Base-by-base conservation (phyloP, 2,329 filamentous ascomycete genomes). In the Colletotrichum horii region DNA sequence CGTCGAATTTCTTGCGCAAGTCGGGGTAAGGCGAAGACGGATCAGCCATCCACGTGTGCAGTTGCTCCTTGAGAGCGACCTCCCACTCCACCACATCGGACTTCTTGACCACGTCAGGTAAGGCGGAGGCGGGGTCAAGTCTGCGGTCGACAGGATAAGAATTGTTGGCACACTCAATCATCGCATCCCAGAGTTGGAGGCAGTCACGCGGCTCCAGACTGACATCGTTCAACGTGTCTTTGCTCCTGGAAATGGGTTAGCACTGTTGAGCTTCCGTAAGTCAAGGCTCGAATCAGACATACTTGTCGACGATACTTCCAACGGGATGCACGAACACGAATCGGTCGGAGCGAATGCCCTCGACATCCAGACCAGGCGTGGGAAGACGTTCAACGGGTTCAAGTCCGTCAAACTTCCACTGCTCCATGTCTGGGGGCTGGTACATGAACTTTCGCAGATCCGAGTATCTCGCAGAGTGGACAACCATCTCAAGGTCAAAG, bases 401-500 rank as follows among this genome's bases (percentile, higher is more conserved):
- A 1, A 94, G 82, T 0, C 90, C 91, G 14, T 87, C 80, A 78
- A 94, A 94, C 0, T 80, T 73, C 66, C 89, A 89, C 2, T 79
- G 72, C 52, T 83, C 6, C 43, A 52, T 52, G 0, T 52, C 80
- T 0, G 73, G 73, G 4, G 92, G 88, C 0, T 86, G 82, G 81
- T 94, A 95, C 43, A 92, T 83, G 78, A 94, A 96, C 79, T 95
- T 95, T n/a, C 94, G 88, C 2, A 96, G 85, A 80, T 96, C 94
- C 0, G 93, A 96, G 83, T 96, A 96, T 64, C 94, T 88, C 43
- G 92, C 89, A 2, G 86, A 85, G 79, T 96, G 93, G 58, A 92
- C 86, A 15, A 96, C 90, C 89, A 94, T 94, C 26, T 89, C 90
- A 16, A 96, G 81, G 1, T 93, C 87, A 55, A 90, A 89, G 0